Base-by-base conservation (phyloP, 176 grass and related monocot species). In the Zizania latifolia region DNA sequence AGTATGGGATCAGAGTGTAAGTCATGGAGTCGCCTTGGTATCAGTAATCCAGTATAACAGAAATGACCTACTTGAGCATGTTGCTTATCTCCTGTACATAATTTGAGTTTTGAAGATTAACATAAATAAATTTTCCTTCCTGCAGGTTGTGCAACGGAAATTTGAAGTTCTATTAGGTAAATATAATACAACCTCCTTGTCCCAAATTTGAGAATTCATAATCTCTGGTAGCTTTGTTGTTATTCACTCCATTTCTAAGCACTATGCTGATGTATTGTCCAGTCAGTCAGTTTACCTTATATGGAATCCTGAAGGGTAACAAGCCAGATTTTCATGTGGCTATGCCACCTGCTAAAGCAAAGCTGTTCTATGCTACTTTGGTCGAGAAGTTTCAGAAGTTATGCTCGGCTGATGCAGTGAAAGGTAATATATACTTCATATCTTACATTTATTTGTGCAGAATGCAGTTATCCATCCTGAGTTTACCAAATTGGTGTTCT, bases 261-360 rank as follows among this genome's bases (percentile, higher is more conserved):
- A n/a, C n/a, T n/a, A n/a, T n/a, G n/a, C 6, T 72, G 77, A 56
- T 59, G 60, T 68, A 45, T 54, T 82, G 39, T 68, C 33, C 57
- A 99, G 95, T 99, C 29, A 99, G 95, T 69, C 91, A 94, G 70
- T 99, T 99, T 81, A 99, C 95, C 29, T 89, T 99, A 63, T 99
- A 90, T 71, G 91, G 95, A 43, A 87, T 92, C 38, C 81, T 99
- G 50, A 94, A 99, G 86, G 95, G 95, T 73, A 99, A 94, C 36
- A 94, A 99, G 38, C 91, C 91, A 72, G 95, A 99, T 92, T 99
- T 99, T 81, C 95, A 99, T 82, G 86, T 98, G 72, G 89, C 91
- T 56, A 98, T 98, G 94, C 72, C 94, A 76, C 89, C 94, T 89
- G 81, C 80, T 55, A 82, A 88, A 87, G 91, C 94, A 77, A 98